These are phyloP conservation scores for Tetrahymena thermophila DNA, from an alignment of 73 alveolate species.

Conservation along the genomic window DNA sequence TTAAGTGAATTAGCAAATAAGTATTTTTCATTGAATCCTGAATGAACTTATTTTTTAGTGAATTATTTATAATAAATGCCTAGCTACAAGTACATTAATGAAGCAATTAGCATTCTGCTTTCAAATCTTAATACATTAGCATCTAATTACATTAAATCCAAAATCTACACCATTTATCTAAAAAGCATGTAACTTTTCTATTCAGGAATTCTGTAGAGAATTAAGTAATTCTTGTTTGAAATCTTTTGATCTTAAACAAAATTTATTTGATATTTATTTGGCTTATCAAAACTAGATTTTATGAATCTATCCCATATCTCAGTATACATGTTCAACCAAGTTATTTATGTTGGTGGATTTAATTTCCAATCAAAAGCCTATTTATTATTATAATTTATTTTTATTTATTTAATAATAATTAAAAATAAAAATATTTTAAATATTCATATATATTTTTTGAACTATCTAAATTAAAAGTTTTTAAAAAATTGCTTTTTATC, in stretches of 20 bases:
- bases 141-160: slow-evolving; percentile 9
- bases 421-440: too few species aligned
- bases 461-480: too few species aligned
- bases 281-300: background rate
- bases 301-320: slow-evolving; percentile 38
- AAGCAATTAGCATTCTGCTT: background rate
- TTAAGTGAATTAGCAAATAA: background rate
- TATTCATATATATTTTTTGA: too few species aligned
- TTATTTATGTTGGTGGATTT: slow-evolving; percentile 29
- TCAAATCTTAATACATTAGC: background rate
- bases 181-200: background rate
- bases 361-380: slow-evolving; percentile 32
- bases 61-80: background rate
- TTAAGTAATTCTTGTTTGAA: slow-evolving; percentile 10
- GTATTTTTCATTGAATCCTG: background rate
- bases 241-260: background rate
- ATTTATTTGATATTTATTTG: background rate
- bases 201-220: background rate
- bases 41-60: background rate
- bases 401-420: too few species aligned
- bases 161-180: slow-evolving; percentile 1
- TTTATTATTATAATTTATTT: too few species aligned
- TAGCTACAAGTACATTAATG: background rate
- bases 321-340: slow-evolving; percentile 33
- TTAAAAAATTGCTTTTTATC: too few species aligned